Percentiles rank a stretch among this genome's conserved stretches.
Evolutionary conservation across 2,329 filamentous ascomycete species (phyloP).

Genomic region (Talaromyces islandicus): DNA sequence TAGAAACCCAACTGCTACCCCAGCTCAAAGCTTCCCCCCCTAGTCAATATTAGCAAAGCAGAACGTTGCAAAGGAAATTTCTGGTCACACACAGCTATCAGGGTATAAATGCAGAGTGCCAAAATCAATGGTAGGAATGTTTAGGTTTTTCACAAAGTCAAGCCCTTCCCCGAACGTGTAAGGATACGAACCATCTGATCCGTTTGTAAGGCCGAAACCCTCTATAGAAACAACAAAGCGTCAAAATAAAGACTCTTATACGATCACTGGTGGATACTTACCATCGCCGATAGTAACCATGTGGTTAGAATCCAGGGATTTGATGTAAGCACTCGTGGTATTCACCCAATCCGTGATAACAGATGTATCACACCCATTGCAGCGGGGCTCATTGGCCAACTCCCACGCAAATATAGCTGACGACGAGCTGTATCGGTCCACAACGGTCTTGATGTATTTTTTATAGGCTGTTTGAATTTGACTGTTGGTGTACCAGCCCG

Average conservation of each 20-base stretch:
- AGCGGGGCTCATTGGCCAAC: slow-evolving; percentile 61
- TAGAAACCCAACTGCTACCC: slow-evolving; percentile 44
- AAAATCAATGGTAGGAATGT: slow-evolving; percentile 52
- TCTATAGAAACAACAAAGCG: slow-evolving; percentile 30
- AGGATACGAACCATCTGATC: slow-evolving; percentile 49
- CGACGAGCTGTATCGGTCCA: slow-evolving; percentile 55
- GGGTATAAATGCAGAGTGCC: slow-evolving; percentile 51
- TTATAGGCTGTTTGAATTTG: slow-evolving; percentile 55
- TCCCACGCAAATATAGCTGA: slow-evolving; percentile 63
- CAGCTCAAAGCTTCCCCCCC: slow-evolving; percentile 34
- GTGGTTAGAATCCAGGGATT: slow-evolving; percentile 54
- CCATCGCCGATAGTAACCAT: slow-evolving; percentile 58
- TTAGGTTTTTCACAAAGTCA: slow-evolving; percentile 48
- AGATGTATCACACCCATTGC: slow-evolving; percentile 52
- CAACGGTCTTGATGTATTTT: slow-evolving; percentile 54
- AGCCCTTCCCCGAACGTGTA: slow-evolving; percentile 47
- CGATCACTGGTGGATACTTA: slow-evolving; percentile 6
- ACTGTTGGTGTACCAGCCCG: slow-evolving; percentile 54
- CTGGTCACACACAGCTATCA: slow-evolving; percentile 31
- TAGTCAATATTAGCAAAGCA: slow-evolving; percentile 9
- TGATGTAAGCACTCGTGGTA: slow-evolving; percentile 55
- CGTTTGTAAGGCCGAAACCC: slow-evolving; percentile 46
- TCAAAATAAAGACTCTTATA: not conserved
- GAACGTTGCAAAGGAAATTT: not conserved
- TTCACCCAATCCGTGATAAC: slow-evolving; percentile 58